These are phyloP conservation scores for Schizochytrium sp. DNA, from an alignment of 108 stramenopile species.

Conservation along the genomic window DNA sequence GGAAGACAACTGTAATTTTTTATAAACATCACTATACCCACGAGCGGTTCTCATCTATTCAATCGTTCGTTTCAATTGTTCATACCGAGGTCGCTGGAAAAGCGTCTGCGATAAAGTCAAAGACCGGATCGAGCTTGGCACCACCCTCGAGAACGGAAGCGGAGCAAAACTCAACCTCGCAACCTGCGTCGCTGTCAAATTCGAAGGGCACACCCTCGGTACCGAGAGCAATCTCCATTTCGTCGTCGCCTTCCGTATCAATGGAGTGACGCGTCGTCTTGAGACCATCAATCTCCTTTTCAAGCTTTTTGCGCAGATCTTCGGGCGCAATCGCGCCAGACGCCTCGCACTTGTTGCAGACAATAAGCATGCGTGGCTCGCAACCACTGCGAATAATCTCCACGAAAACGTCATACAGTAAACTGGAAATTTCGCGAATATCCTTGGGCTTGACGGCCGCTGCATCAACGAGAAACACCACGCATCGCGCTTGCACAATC, in stretches of 20 bases:
- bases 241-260: neutral
- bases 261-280: constrained; percentile 1
- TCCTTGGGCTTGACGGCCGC: neutral
- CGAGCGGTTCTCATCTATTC: too few relatives aligned
- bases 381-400: neutral
- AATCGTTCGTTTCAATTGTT: too few relatives aligned
- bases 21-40: too few relatives aligned
- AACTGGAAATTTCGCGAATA: neutral
- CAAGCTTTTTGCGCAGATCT: neutral
- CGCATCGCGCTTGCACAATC: neutral
- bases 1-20: too few relatives aligned
- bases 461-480: neutral
- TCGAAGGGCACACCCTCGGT: neutral
- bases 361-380: neutral
- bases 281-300: neutral
- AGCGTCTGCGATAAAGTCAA: neutral
- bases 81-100: too few relatives aligned
- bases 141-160: neutral
- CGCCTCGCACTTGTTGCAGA: neutral
- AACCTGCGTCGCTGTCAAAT: neutral
- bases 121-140: neutral
- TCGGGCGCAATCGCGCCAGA: neutral
- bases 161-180: neutral
- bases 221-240: neutral
- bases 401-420: neutral